A percentile compares a stretch with the other conserved stretches of the same genome.
Conservation (phyloP, 352 stramenopile genomes). For the Pythium plurisporium region DNA sequence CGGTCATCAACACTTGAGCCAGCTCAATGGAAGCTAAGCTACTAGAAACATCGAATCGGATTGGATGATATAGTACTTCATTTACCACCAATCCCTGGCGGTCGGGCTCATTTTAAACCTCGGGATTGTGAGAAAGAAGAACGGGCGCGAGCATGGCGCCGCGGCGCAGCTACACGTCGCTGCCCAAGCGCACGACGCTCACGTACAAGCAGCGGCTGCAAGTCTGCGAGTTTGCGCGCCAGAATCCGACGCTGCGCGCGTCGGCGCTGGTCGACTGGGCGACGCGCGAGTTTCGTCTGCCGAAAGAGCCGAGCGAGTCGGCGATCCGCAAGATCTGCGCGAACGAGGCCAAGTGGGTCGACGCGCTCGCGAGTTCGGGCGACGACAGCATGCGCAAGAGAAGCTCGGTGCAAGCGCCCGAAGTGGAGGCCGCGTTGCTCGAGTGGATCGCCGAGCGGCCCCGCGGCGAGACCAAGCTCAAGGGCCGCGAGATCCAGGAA, state of each 20-base stretch:
- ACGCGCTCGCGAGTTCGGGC: constrained; percentile 1
- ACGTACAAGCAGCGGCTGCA: constrained; percentile 21
- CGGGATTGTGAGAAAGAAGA: too few relatives aligned
- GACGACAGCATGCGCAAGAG: constrained; percentile 12
- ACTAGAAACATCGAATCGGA: too few relatives aligned
- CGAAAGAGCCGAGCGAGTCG: constrained; percentile 17
- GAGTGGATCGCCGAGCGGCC: constrained; percentile 17
- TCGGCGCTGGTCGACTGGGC: constrained; percentile 13
- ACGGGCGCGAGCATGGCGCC: constrained; percentile 2
- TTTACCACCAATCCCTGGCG: too few relatives aligned
- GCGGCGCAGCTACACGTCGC: constrained; percentile 16
- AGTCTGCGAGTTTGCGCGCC: constrained; percentile 15
- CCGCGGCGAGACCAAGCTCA: constrained; percentile 1
- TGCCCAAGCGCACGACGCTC: constrained; percentile 23
- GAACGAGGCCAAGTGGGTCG: constrained; percentile 16
- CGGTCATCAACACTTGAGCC: too few relatives aligned
- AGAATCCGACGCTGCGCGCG: constrained; percentile 3
- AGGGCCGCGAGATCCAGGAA: constrained; percentile 17
- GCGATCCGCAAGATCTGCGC: constrained; percentile 14
- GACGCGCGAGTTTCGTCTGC: constrained; percentile 13
- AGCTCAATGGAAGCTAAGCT: too few relatives aligned
- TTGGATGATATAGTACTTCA: too few relatives aligned
- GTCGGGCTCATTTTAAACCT: too few relatives aligned
- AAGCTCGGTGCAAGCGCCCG: constrained; percentile 8
- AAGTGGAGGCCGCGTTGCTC: constrained; percentile 18